phyloP scores from a whole-genome alignment of 305 asterid genomes.

The Plantago lanceolata region DNA sequence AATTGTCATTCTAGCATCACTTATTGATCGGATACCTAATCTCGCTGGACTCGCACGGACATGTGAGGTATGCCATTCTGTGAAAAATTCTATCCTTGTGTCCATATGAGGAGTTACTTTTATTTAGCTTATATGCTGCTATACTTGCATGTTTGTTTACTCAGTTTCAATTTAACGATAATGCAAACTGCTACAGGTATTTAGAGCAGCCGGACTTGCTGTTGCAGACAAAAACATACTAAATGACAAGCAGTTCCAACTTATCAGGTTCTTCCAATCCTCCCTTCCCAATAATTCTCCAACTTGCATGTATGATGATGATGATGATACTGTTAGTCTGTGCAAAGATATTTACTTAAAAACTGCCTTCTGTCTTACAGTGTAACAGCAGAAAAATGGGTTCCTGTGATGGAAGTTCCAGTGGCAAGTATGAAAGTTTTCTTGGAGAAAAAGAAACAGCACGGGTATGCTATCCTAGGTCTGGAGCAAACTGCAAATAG shows the following conservation, averaged over 20 bases:
- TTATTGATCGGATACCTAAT: constrained; percentile 92
- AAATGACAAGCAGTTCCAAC: constrained; percentile 94
- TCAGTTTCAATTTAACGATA: constrained; percentile 19
- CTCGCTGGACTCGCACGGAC: constrained; percentile 97
- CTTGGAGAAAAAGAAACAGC: constrained; percentile 76
- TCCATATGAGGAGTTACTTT: neutral
- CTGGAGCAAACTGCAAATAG: constrained; percentile 98
- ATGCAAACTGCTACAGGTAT: constrained; percentile 43
- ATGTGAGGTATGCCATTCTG: constrained; percentile 59
- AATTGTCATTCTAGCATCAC: constrained; percentile 72
- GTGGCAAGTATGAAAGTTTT: constrained; percentile 57
- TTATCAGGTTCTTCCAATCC: constrained; percentile 59
- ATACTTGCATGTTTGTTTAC: constrained; percentile 12
- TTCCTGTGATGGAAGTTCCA: constrained; percentile 83
- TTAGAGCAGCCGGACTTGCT: constrained; percentile 74
- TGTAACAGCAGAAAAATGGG: constrained; percentile 97
- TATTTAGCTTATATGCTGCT: constrained; percentile 3
- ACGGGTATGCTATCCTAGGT: constrained; percentile 77
- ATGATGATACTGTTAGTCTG: constrained; percentile 8
- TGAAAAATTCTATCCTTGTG: neutral
- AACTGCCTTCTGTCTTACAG: constrained; percentile 34
- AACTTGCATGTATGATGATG: neutral
- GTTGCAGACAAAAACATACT: constrained; percentile 65
- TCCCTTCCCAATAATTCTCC: constrained; percentile 16
- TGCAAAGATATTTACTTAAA: constrained; percentile 1